A percentile compares a stretch with the other conserved stretches of the same genome.
phyloP scores from a whole-genome alignment of 1,139 yeast species.

The Lodderomyces metapsilosis region DNA sequence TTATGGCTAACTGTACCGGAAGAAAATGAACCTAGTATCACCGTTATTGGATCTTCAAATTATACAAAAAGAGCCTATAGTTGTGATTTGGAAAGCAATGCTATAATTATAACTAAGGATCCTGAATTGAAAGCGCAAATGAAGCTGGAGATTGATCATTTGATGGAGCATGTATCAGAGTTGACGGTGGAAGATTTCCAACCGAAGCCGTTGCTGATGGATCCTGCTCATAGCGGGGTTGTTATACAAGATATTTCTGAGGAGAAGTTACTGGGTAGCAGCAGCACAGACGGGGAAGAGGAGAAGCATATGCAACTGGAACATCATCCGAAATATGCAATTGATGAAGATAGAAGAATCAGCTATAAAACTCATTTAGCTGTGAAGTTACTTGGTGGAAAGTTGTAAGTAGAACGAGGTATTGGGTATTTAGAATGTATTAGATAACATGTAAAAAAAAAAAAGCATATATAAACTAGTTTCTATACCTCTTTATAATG shows the following conservation, averaged over 20 bases:
- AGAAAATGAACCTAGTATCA: constrained; percentile 60
- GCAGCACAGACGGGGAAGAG: constrained; percentile 14
- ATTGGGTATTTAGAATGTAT: not conserved
- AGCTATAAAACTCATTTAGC: constrained; percentile 62
- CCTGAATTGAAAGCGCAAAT: constrained; percentile 54
- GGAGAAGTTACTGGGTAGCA: not conserved
- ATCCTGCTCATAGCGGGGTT: constrained; percentile 8
- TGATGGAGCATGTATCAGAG: constrained; percentile 51
- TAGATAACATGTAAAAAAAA: too few species aligned
- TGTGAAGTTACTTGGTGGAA: constrained; percentile 63
- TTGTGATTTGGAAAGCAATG: constrained; percentile 86
- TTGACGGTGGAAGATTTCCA: constrained; percentile 60
- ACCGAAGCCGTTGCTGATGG: constrained; percentile 24
- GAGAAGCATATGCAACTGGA: not conserved
- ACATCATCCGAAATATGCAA: constrained; percentile 23
- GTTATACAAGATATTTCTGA: constrained; percentile 9
- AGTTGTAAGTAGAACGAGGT: constrained; percentile 39
- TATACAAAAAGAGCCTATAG: constrained; percentile 89
- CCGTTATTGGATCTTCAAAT: constrained; percentile 89
- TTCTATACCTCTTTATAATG: constrained; percentile 5
- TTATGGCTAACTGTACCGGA: constrained; percentile 75
- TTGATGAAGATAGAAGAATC: constrained; percentile 58
- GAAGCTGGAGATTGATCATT: constrained; percentile 61
- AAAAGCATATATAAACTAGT: too few species aligned
- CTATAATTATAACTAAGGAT: constrained; percentile 72